phyloP scores from a whole-genome alignment of 192 early-diverging fungal genomes.

The Diversispora epigaea region DNA sequence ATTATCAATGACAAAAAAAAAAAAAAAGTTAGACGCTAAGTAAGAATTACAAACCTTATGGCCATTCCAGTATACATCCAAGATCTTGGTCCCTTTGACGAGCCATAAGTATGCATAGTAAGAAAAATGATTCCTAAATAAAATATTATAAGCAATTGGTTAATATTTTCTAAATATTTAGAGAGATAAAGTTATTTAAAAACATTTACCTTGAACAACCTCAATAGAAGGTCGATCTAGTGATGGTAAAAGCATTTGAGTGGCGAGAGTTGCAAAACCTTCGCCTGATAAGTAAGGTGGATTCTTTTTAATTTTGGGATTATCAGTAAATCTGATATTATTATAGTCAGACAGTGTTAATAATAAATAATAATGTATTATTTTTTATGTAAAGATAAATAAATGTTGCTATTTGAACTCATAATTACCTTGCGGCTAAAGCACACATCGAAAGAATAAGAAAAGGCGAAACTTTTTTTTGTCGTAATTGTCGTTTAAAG shows the following conservation, averaged over 20 bases:
- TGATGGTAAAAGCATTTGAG: slow-evolving; percentile 38
- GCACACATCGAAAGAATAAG: slow-evolving; percentile 49
- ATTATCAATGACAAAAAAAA: background rate
- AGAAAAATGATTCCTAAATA: slow-evolving; percentile 44
- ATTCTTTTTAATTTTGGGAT: slow-evolving; percentile 45
- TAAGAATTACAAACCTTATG: slow-evolving; percentile 33
- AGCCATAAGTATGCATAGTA: slow-evolving; percentile 52
- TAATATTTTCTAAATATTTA: too few relatives aligned
- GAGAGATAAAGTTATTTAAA: too few relatives aligned
- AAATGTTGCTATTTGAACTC: background rate
- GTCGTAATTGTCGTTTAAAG: slow-evolving; percentile 45
- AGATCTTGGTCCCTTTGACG: slow-evolving; percentile 51
- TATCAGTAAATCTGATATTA: slow-evolving; percentile 45
- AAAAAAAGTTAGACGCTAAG: background rate
- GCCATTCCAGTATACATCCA: slow-evolving; percentile 62
- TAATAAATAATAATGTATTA: background rate
- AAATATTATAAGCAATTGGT: too few relatives aligned
- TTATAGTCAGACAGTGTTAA: background rate
- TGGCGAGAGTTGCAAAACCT: slow-evolving; percentile 50
- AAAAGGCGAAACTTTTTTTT: slow-evolving; percentile 47
- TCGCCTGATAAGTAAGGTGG: slow-evolving; percentile 55
- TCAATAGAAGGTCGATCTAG: slow-evolving; percentile 51
- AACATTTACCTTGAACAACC: slow-evolving; percentile 41
- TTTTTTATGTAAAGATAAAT: background rate
- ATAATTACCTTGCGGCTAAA: slow-evolving; percentile 45